phyloP scores from a whole-genome alignment of 163 green algal species.

The Scenedesmus sp. region DNA sequence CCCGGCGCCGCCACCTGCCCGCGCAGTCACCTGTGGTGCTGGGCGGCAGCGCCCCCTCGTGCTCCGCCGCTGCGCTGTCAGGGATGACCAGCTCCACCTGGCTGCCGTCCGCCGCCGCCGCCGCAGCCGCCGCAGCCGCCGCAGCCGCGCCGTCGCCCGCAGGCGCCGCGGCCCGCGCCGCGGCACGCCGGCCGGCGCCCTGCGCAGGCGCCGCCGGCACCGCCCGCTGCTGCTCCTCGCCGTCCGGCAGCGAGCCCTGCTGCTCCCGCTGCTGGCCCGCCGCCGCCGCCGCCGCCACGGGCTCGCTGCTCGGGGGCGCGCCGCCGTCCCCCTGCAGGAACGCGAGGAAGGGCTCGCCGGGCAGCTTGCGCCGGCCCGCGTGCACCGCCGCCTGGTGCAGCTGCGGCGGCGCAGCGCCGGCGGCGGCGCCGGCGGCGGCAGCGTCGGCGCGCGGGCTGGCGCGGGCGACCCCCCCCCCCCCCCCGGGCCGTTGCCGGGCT shows the following conservation, averaged over 20 bases:
- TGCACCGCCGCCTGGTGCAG: constrained; percentile 27
- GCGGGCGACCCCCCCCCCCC: too few species aligned
- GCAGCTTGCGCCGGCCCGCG: constrained; percentile 6
- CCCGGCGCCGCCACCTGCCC: too few species aligned
- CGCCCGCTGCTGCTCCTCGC: constrained; percentile 5
- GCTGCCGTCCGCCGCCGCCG: constrained; percentile 7
- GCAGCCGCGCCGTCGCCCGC: not conserved
- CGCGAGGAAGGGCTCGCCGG: not conserved
- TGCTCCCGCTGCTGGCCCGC: not conserved
- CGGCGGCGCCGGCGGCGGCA: too few species aligned
- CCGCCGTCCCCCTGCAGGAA: not conserved
- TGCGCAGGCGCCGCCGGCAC: too few species aligned
- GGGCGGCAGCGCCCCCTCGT: too few species aligned
- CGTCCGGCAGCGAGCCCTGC: too few species aligned
- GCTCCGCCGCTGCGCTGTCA: constrained; percentile 17
- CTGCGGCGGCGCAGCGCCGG: constrained; percentile 8
- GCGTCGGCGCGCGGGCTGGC: too few species aligned
- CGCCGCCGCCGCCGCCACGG: too few species aligned
- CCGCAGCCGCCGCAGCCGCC: not conserved
- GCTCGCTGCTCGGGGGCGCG: too few species aligned
- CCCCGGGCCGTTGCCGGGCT: too few species aligned
- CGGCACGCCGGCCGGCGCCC: not conserved
- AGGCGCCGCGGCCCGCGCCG: constrained; percentile 6
- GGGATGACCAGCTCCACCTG: constrained; percentile 12
- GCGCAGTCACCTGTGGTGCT: too few species aligned